Evolutionary conservation across 805 yeast species (phyloP).

Genomic region (Metschnikowia continentalis): DNA sequence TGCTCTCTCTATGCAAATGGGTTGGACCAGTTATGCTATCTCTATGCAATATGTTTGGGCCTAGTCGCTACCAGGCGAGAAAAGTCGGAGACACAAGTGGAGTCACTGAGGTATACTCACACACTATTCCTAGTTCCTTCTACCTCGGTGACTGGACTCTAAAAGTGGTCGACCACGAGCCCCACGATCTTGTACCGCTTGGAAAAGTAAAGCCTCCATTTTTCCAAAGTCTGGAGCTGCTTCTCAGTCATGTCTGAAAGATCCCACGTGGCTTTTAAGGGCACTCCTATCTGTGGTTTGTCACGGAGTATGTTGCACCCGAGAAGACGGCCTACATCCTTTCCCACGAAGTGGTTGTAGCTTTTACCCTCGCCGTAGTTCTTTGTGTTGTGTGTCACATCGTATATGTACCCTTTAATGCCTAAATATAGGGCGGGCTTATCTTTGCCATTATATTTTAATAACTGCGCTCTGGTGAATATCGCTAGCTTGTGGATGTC

Average conservation of each 20-base stretch:
- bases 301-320: constrained; percentile 52
- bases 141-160: background rate
- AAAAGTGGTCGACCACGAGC: constrained; percentile 29
- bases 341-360: constrained; percentile 69
- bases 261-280: constrained; percentile 40
- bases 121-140: background rate
- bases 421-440: constrained; percentile 57
- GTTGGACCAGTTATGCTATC: no score
- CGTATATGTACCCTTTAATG: constrained; percentile 73
- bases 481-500: constrained; percentile 29
- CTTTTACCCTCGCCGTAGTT: constrained; percentile 77
- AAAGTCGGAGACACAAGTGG: no score
- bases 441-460: constrained; percentile 29
- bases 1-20: no score
- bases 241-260: constrained; percentile 51
- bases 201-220: constrained; percentile 68
- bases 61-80: no score
- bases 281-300: constrained; percentile 23
- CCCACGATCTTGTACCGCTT: constrained; percentile 39
- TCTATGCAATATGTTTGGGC: no score
- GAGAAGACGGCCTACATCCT: constrained; percentile 72
- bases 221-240: constrained; percentile 59
- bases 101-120: background rate
- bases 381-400: constrained; percentile 60
- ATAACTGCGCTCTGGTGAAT: constrained; percentile 31